Conservation (phyloP, 2,329 filamentous ascomycete genomes). For the Claviceps fusiformis region DNA sequence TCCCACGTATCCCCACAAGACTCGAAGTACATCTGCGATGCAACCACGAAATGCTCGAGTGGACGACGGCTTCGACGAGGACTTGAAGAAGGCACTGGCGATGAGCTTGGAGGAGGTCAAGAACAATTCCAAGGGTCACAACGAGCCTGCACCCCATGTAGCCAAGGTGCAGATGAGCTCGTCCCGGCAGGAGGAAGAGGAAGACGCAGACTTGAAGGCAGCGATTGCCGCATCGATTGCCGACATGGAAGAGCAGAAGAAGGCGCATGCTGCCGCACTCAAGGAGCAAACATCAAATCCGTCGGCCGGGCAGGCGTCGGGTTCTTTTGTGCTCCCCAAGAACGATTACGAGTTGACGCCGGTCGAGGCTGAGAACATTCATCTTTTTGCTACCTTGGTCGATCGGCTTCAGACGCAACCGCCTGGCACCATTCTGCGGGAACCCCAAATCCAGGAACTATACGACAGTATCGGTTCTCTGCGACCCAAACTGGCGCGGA, state of each 20-base stretch:
- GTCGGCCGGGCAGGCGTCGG: slow-evolving; percentile 22
- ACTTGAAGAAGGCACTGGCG: slow-evolving; percentile 81
- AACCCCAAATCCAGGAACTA: slow-evolving; percentile 94
- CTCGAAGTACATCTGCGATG: slow-evolving; percentile 56
- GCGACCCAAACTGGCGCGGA: slow-evolving; percentile 83
- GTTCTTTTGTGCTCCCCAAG: slow-evolving; percentile 51
- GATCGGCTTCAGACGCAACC: slow-evolving; percentile 91
- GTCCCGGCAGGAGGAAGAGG: slow-evolving; percentile 53
- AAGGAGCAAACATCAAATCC: slow-evolving; percentile 58
- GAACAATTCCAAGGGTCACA: slow-evolving; percentile 58
- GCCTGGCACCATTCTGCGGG: slow-evolving; percentile 86
- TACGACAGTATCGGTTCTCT: slow-evolving; percentile 95
- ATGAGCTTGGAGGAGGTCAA: slow-evolving; percentile 96
- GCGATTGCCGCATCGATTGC: slow-evolving; percentile 89
- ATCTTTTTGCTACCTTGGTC: slow-evolving; percentile 84
- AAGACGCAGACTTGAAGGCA: slow-evolving; percentile 84
- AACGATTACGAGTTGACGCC: slow-evolving; percentile 90
- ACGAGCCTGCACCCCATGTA: slow-evolving; percentile 37
- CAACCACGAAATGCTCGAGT: slow-evolving; percentile 80
- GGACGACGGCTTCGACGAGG: slow-evolving; percentile 86
- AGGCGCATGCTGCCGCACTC: slow-evolving; percentile 69
- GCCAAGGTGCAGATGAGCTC: slow-evolving; percentile 15
- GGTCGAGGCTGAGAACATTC: slow-evolving; percentile 94
- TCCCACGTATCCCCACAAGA: slow-evolving; percentile 43
- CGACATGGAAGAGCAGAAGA: slow-evolving; percentile 98